A percentile compares a stretch with the other conserved stretches of the same genome.
Conservation (phyloP, 2,329 filamentous ascomycete genomes). For the Fusarium succisae region DNA sequence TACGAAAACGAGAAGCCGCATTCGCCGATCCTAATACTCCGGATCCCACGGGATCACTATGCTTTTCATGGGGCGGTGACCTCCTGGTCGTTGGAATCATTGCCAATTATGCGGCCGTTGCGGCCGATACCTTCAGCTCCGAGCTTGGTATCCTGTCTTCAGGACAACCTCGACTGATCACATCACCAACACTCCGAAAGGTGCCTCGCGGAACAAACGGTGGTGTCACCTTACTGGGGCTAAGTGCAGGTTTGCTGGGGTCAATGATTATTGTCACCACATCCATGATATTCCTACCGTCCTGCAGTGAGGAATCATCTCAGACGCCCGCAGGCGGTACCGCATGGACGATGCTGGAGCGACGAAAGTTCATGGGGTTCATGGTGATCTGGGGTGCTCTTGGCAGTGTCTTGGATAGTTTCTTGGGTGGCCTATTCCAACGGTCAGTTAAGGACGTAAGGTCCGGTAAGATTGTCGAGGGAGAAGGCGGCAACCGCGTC, state of each 20-base stretch:
- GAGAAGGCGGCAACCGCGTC: conserved; percentile 74
- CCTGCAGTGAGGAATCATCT: conserved; percentile 63
- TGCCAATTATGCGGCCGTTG: conserved; percentile 88
- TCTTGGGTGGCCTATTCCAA: conserved; percentile 87
- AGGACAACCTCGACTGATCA: conserved; percentile 83
- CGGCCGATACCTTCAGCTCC: conserved; percentile 93
- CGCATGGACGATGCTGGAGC: conserved; percentile 60
- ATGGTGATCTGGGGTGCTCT: conserved; percentile 78
- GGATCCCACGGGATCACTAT: conserved; percentile 55
- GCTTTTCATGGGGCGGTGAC: conserved; percentile 70
- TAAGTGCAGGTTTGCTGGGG: conserved; percentile 78
- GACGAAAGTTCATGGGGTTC: conserved; percentile 59
- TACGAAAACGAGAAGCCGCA: conserved; percentile 57
- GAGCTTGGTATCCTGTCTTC: conserved; percentile 92
- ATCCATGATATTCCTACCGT: conserved; percentile 73
- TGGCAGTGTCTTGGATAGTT: conserved; percentile 86
- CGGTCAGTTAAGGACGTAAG: conserved; percentile 85
- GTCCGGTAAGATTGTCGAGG: conserved; percentile 89
- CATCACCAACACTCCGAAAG: conserved; percentile 75
- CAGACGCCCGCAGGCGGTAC: conserved; percentile 53
- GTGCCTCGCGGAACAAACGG: conserved; percentile 95
- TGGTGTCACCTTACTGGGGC: conserved; percentile 80
- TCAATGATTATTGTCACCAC: conserved; percentile 75
- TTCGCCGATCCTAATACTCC: conserved; percentile 47
- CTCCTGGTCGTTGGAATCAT: conserved; percentile 72